A percentile compares a stretch with the other conserved stretches of the same genome.
Conservation (phyloP, 176 grass and related monocot genomes). For the Leersia perrieri region DNA sequence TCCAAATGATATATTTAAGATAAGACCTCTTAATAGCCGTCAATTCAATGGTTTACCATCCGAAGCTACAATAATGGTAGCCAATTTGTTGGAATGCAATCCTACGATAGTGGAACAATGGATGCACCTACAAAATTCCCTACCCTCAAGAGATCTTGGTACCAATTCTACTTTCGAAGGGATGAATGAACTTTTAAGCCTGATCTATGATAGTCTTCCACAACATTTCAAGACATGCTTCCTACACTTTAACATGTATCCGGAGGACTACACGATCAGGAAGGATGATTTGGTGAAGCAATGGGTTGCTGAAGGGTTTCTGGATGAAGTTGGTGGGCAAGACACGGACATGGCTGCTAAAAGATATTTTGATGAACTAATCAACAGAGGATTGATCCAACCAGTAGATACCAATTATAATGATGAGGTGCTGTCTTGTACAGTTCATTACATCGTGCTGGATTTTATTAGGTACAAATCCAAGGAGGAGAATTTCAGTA, state of each 20-base stretch:
- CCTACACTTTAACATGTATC: too few relatives aligned
- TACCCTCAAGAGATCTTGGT: background rate
- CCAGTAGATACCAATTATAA: background rate
- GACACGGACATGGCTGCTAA: background rate
- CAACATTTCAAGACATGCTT: too few relatives aligned
- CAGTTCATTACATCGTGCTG: background rate
- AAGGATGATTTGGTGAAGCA: slow-evolving; percentile 5
- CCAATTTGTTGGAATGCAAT: too few relatives aligned
- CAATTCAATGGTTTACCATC: background rate
- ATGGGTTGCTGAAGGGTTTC: slow-evolving; percentile 14
- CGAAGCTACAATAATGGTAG: background rate
- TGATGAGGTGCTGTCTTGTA: background rate
- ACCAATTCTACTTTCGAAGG: background rate
- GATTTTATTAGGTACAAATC: slow-evolving; percentile 4
- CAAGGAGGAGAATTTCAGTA: slow-evolving; percentile 11
- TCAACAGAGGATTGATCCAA: slow-evolving; percentile 16
- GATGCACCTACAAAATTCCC: too few relatives aligned
- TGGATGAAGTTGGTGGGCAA: background rate
- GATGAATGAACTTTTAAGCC: background rate
- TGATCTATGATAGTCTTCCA: background rate
- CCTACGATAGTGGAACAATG: background rate
- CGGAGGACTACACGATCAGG: background rate
- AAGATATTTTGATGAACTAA: slow-evolving; percentile 11
- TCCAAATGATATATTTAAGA: background rate
- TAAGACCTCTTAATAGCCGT: background rate